Evolutionary conservation across 495 filamentous ascomycete genomes (phyloP), one percentile per base, ranked within the genome.

Genomic region (Penicillium macrosclerotiorum): DNA sequence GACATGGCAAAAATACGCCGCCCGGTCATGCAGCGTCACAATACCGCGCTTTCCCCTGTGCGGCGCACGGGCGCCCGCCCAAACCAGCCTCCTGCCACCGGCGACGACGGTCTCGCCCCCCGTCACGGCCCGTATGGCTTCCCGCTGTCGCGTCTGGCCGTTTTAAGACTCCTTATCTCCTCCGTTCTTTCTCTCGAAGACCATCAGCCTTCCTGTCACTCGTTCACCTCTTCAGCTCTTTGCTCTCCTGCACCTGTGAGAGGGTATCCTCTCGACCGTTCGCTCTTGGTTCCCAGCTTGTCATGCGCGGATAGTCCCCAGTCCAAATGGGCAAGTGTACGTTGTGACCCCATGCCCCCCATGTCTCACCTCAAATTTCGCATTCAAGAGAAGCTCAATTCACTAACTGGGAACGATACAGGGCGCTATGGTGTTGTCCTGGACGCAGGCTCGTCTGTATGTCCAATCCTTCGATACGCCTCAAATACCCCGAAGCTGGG

Each of bases 381-480:
- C n/a, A 24, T 7, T 34, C 34, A 42, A 25, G 49, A 35, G 14
- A 39, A 11, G 29, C 24, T 16, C 27, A 8, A 31, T 25, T 39
- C 19, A 30, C 50, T 37, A 37, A 44, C 23, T 31, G 32, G 27
- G 20, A 19, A 35, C 16, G 11, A 12, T 24, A 22, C 35, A 79
- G 77, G 79, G 77, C 71, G 75, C 51, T 85, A 83, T 67, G 82
- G 81, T 42, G 80, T 85, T 34, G 78, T 86, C 58, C 68, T 86
- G 47, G 82, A 86, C 73, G 82, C 82, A 52, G 82, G 82, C 45
- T 84, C 81, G 64, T 85, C 82, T 60, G 79, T 82, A 72, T 51
- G 73, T 69, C 25, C 18, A 19, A 8, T 3, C 27, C n/a, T n/a
- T n/a, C 2, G 13, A 20, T 23, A 3, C 7, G 13, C 2, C 24